Evolutionary conservation across 345 rosid species (phyloP), one percentile per base, ranked within the genome.

Genomic region (Arabis hirsuta): DNA sequence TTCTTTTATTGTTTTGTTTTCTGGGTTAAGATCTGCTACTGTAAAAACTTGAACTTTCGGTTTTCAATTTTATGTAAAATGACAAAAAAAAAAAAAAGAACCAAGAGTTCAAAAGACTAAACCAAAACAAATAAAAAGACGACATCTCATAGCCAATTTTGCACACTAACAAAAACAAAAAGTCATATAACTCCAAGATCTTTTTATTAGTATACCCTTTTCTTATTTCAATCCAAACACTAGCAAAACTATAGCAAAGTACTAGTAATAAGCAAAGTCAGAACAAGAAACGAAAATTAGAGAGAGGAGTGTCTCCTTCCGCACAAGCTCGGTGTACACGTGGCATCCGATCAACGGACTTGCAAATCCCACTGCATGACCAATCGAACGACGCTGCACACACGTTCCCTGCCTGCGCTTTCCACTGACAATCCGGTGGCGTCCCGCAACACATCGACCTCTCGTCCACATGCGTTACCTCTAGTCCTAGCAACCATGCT

Each of bases 351-450:
- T 89, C 90, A 19, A 82, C 94, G 0, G 98, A 93, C 62, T 84
- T 88, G 82, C 97, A 90, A 36, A 90, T 80, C 7, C 98, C 98
- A 27, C 98, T 93, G 81, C 98, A 93, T 0, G 85, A 76, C 91
- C 94, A 91, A 71, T 93, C 98, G 36, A 87, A 93, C 6, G 98
- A 89, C 7, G 97, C 98, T 55, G 86, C 88, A 44, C 98, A 93
- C 7, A 80, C 75, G 27, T 87, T 85, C 27, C 97, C 98, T 0
- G 85, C 89, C 64, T 81, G 81, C 11, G 91, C 87, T 71, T 90
- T 93, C 88, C 85, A 79, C 42, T 83, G 85, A 50, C 98, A 93
- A 55, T 89, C 98, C 79, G 74, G 67, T 72, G 90, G 97, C 10
- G 97, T 93, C 7, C 96, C 98, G 38, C 97, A 93, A 44, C 98